A percentile compares a stretch with the other conserved stretches of the same genome.
These are phyloP conservation scores for Alternaria solani DNA, from an alignment of 2,329 filamentous ascomycete species.

Conservation along the genomic window DNA sequence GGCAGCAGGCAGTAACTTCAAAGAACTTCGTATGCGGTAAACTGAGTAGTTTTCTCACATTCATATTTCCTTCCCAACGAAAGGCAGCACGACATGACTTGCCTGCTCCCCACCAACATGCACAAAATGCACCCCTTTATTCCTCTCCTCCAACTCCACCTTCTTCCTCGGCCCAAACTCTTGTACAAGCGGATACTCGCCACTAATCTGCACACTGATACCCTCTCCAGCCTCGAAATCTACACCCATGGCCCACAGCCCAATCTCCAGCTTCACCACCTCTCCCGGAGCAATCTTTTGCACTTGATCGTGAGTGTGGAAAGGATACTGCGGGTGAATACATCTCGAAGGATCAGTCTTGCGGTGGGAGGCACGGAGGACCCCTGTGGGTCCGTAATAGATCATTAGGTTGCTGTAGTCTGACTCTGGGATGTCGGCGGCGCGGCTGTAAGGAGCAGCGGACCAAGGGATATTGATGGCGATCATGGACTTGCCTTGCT, in stretches of 20 bases:
- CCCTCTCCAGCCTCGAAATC: conserved; percentile 51
- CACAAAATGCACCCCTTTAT: conserved; percentile 19
- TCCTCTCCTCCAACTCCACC: conserved; percentile 14
- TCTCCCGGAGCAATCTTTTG: conserved; percentile 51
- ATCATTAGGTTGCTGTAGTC: conserved; percentile 15
- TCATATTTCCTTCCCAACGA: not conserved
- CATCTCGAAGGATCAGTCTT: conserved; percentile 14
- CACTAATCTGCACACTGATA: conserved; percentile 11
- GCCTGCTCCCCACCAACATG: conserved; percentile 16
- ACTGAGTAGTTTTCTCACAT: not conserved
- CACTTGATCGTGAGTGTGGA: conserved; percentile 52
- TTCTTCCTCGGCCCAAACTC: conserved; percentile 15
- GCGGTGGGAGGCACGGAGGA: conserved; percentile 25
- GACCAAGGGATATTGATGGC: conserved; percentile 55
- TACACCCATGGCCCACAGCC: conserved; percentile 46
- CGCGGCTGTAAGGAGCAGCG: conserved; percentile 6
- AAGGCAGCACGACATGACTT: conserved; percentile 12
- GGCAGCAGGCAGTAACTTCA: too few relatives aligned
- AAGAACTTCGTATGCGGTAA: too few relatives aligned
- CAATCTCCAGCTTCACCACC: conserved; percentile 33
- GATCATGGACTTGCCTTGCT: conserved; percentile 51
- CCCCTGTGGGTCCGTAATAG: conserved; percentile 17
- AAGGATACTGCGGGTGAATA: conserved; percentile 31
- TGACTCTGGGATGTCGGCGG: conserved; percentile 18
- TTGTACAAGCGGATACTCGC: conserved; percentile 15